phyloP scores from a whole-genome alignment of 2,329 filamentous ascomycete species.

The Lasiodiplodia hormozganensis region DNA sequence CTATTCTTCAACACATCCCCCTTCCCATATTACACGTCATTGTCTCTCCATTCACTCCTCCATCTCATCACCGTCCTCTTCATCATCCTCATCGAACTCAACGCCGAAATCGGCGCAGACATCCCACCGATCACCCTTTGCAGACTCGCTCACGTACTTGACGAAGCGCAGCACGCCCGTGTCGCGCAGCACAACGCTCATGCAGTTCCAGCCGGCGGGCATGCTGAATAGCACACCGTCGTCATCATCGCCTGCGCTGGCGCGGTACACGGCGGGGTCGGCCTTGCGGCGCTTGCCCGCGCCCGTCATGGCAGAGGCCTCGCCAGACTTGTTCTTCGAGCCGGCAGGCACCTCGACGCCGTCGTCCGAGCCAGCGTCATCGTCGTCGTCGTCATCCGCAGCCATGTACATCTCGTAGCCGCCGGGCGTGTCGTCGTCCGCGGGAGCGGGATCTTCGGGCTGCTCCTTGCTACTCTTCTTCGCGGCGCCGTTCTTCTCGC shows the following conservation, averaged over 20 bases:
- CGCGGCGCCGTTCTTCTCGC: slow-evolving; percentile 37
- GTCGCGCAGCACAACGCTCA: slow-evolving; percentile 90
- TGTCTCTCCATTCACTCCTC: neutral
- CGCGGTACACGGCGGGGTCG: slow-evolving; percentile 83
- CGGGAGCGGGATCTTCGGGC: slow-evolving; percentile 61
- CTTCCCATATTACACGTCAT: neutral
- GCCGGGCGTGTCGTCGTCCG: slow-evolving; percentile 54
- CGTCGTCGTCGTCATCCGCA: slow-evolving; percentile 70
- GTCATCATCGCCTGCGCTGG: slow-evolving; percentile 68
- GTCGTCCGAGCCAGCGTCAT: slow-evolving; percentile 56
- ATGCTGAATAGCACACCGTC: slow-evolving; percentile 74
- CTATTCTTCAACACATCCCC: neutral
- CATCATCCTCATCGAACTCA: slow-evolving; percentile 60
- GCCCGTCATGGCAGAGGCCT: slow-evolving; percentile 50
- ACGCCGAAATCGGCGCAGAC: slow-evolving; percentile 81
- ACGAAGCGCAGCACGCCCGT: slow-evolving; percentile 88
- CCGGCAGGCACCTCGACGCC: slow-evolving; percentile 45
- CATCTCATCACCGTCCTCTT: slow-evolving; percentile 28
- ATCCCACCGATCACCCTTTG: slow-evolving; percentile 92
- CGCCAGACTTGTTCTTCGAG: slow-evolving; percentile 34
- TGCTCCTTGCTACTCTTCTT: slow-evolving; percentile 39
- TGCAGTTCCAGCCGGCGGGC: slow-evolving; percentile 81
- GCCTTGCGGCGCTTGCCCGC: slow-evolving; percentile 55
- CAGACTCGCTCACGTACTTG: slow-evolving; percentile 87
- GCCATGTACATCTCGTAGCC: slow-evolving; percentile 95